Conservation (phyloP, 208 protist species). For the Balamuthia mandrillaris region DNA sequence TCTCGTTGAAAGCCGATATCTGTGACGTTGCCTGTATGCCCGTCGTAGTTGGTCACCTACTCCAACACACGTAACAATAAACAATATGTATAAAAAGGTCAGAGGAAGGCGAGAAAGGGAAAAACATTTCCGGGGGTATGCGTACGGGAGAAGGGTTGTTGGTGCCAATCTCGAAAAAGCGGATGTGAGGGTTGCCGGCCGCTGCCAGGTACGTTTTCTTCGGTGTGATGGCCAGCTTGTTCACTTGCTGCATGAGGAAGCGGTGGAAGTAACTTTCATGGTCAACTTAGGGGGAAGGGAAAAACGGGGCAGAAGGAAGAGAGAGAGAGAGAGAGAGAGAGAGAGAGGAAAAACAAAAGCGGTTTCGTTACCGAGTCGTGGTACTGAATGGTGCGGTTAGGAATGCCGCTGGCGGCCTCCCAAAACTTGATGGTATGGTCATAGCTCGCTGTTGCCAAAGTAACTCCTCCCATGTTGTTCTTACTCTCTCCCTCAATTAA, state of each 20-base stretch:
- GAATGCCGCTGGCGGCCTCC: constrained; percentile 76
- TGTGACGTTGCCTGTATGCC: constrained; percentile 80
- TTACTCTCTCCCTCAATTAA: too few relatives aligned
- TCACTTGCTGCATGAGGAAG: too few relatives aligned
- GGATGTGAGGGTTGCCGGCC: constrained; percentile 73
- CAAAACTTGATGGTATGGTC: constrained; percentile 84
- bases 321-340: too few relatives aligned
- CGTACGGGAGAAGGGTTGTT: constrained; percentile 56
- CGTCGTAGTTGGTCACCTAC: constrained; percentile 71
- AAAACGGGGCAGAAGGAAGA: too few relatives aligned
- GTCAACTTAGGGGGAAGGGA: too few relatives aligned
- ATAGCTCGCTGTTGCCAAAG: constrained; percentile 77
- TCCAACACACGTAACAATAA: neutral
- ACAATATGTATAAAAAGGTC: neutral
- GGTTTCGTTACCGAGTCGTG: too few relatives aligned
- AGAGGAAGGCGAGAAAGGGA: neutral
- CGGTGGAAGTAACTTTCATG: too few relatives aligned
- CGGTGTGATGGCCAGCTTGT: constrained; percentile 73
- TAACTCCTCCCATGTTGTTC: constrained; percentile 9
- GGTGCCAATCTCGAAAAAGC: constrained; percentile 72
- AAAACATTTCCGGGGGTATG: neutral
- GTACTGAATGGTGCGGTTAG: constrained; percentile 73
- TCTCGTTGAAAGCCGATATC: constrained; percentile 80
- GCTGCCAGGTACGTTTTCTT: constrained; percentile 78
- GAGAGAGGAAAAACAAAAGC: too few relatives aligned